Percentiles rank a stretch among this genome's conserved stretches.
Evolutionary conservation across 139 green algal species (phyloP).

Genomic region (Volvox reticuliferus): DNA sequence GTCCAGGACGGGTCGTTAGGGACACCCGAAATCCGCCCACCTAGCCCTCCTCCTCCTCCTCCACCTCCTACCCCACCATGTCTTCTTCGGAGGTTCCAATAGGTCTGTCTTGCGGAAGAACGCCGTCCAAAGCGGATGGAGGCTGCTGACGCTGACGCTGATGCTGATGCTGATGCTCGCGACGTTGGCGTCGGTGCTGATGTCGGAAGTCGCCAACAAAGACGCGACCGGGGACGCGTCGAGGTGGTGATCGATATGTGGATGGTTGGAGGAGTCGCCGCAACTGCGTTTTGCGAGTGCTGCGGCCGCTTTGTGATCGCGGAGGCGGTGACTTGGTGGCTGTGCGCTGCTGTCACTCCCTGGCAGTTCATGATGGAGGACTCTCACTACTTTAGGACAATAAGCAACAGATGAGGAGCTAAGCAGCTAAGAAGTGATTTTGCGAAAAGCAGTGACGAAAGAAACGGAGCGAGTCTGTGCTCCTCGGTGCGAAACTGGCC

Average conservation of each 20-base stretch:
- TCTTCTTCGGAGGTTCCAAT: not conserved
- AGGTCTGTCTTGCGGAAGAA: too few species aligned
- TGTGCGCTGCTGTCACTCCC: not conserved
- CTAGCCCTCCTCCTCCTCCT: not conserved
- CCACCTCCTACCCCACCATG: too few species aligned
- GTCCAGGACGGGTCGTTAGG: constrained; percentile 11
- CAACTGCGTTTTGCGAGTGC: not conserved
- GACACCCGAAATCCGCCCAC: not conserved
- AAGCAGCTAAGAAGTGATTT: not conserved
- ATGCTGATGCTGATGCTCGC: not conserved
- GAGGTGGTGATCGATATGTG: too few species aligned
- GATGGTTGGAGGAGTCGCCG: too few species aligned
- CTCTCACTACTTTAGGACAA: too few species aligned
- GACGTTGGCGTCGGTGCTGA: not conserved
- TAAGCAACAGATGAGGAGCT: too few species aligned
- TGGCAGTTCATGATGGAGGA: too few species aligned
- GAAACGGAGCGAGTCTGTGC: not conserved
- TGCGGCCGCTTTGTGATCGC: not conserved
- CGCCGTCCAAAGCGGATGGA: not conserved
- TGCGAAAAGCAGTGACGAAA: not conserved
- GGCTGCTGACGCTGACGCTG: not conserved
- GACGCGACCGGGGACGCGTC: too few species aligned
- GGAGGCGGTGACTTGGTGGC: not conserved
- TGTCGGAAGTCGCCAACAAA: not conserved
- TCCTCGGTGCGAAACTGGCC: not conserved